Percentiles rank a stretch among this genome's conserved stretches.
These are phyloP conservation scores for Leccinum pachyderme DNA, from an alignment of 1,284 basidiomycete genomes.

Conservation along the genomic window DNA sequence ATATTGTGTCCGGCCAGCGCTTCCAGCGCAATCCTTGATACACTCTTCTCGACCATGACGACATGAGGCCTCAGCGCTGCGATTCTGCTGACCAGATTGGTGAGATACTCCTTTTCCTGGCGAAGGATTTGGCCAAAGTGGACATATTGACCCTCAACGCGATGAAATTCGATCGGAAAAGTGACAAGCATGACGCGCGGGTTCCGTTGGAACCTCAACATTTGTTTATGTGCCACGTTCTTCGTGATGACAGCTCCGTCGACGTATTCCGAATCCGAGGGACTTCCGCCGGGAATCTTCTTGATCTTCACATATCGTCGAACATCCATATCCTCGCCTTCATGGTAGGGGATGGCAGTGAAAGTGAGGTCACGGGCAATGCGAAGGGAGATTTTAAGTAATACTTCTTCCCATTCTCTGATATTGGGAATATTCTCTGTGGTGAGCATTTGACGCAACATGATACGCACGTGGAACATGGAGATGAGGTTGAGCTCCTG, in stretches of 20 bases:
- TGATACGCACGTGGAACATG: conserved; percentile 82
- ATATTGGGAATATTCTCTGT: conserved; percentile 75
- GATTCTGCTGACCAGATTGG: conserved; percentile 86
- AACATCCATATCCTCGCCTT: conserved; percentile 93
- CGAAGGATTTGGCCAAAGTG: conserved; percentile 90
- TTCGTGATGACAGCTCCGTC: conserved; percentile 98
- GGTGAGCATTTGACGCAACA: conserved; percentile 87
- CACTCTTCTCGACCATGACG: conserved; percentile 89
- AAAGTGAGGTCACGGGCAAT: conserved; percentile 78
- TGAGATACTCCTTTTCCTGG: conserved; percentile 94
- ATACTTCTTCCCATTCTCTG: conserved; percentile 81
- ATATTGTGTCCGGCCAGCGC: conserved; percentile 87
- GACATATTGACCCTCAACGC: conserved; percentile 93
- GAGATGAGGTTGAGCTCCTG: conserved; percentile 82
- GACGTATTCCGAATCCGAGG: conserved; percentile 93
- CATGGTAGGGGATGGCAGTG: conserved; percentile 67
- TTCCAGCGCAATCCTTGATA: conserved; percentile 90
- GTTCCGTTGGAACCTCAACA: conserved; percentile 68
- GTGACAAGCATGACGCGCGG: conserved; percentile 96
- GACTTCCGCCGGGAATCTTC: conserved; percentile 93
- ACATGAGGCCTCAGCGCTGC: conserved; percentile 90
- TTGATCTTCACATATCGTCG: conserved; percentile 98
- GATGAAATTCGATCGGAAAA: conserved; percentile 94
- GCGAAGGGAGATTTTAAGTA: conserved; percentile 77
- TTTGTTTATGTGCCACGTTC: conserved; percentile 94